A percentile compares a stretch with the other conserved stretches of the same genome.
These are phyloP conservation scores for Globisporangium acanthophoron DNA, from an alignment of 352 stramenopile genomes.

Conservation along the genomic window DNA sequence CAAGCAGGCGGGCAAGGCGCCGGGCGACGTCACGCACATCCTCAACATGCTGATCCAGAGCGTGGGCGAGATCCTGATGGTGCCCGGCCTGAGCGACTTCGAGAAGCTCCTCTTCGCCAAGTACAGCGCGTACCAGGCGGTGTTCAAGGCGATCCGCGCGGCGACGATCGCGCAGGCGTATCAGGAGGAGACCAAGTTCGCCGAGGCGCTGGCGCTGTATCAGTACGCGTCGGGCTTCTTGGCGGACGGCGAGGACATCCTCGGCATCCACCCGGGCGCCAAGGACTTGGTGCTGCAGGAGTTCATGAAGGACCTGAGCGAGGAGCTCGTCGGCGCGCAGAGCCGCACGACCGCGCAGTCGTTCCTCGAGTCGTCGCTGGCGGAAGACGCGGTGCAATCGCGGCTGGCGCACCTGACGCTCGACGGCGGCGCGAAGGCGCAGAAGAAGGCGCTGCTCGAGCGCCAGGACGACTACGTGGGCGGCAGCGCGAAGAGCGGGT, in stretches of 20 bases:
- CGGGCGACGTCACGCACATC: constrained; percentile 71
- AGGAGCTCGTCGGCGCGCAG: constrained; percentile 57
- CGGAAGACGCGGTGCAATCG: constrained; percentile 50
- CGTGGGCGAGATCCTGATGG: constrained; percentile 68
- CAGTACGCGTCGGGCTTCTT: constrained; percentile 66
- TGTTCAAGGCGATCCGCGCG: constrained; percentile 64
- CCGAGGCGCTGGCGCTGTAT: constrained; percentile 64
- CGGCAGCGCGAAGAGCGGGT: constrained; percentile 40
- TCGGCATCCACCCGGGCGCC: constrained; percentile 47
- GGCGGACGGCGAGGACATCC: constrained; percentile 47
- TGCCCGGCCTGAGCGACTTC: constrained; percentile 50
- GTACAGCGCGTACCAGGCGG: constrained; percentile 63
- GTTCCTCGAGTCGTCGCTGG: constrained; percentile 58
- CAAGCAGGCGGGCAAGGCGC: constrained; percentile 34
- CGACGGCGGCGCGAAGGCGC: constrained; percentile 9
- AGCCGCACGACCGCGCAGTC: constrained; percentile 68
- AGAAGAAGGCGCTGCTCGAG: constrained; percentile 36
- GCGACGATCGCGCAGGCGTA: constrained; percentile 66
- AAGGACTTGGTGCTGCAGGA: constrained; percentile 60
- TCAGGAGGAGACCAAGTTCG: constrained; percentile 55
- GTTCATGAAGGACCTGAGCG: constrained; percentile 49
- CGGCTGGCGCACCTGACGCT: constrained; percentile 62
- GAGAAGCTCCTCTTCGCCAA: constrained; percentile 44
- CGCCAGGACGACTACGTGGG: constrained; percentile 50
- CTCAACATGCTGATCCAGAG: constrained; percentile 81